Conservation (phyloP, 257 asterid species). For the Solanum gracilifrons region DNA sequence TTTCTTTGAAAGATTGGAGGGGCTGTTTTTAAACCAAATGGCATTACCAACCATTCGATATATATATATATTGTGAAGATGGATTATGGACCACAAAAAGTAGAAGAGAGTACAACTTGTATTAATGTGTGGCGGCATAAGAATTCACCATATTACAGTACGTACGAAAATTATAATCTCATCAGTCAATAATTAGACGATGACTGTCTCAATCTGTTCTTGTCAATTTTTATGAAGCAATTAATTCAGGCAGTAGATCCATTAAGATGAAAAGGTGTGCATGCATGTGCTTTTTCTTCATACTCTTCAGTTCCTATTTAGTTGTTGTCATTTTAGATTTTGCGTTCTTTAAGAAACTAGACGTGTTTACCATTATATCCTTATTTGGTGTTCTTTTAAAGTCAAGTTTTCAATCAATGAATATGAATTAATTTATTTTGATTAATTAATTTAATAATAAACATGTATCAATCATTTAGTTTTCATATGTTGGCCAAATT, state of each 20-base stretch:
- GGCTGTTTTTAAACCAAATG: no score
- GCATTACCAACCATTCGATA: no score
- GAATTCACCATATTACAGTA: background rate
- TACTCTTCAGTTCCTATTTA: background rate
- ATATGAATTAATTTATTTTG: no score
- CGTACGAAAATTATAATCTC: background rate
- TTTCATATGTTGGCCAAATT: no score
- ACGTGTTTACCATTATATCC: no score
- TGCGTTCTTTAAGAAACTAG: background rate
- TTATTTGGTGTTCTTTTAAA: no score
- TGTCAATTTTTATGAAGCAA: background rate
- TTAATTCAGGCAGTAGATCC: background rate
- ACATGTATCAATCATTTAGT: no score
- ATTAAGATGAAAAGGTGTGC: background rate
- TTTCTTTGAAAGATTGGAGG: no score
- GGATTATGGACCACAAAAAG: background rate
- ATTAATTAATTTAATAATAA: no score
- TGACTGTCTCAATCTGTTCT: background rate
- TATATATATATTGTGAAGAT: background rate
- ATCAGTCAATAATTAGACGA: background rate
- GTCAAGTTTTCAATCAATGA: no score
- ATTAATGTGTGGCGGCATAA: constrained; percentile 6
- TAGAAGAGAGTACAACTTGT: background rate
- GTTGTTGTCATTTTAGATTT: no score
- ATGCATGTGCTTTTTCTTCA: background rate